Evolutionary conservation across 352 stramenopile species (phyloP), one percentile per base, ranked within the genome.

Genomic region (Phytophthora gonapodyides): DNA sequence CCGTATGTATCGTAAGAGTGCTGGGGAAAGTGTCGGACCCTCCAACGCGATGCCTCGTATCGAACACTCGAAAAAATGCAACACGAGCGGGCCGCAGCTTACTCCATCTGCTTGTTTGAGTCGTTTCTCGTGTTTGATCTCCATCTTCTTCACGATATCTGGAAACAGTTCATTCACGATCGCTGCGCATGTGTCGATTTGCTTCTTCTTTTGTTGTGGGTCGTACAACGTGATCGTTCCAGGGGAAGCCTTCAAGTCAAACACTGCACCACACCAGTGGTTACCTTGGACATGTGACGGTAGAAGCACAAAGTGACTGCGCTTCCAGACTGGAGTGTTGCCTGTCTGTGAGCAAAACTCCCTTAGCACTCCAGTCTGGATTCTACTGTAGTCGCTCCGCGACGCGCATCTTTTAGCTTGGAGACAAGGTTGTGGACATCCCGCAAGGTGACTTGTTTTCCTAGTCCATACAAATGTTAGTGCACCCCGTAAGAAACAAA

Each of bases 251-350:
- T 33, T 13, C 1, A 33, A 47, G 41, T 47, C 41, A n/a, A 47
- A 47, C 0, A 47, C 41, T 4, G 41, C 41, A 13, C 41, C 41
- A 13, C 41, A 47, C 41, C 41, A 47, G 41, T 47, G 41, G 33
- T 47, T 47, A 6, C 12, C 19, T 13, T 47, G 6, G 7, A 47
- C 5, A 27, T 47, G 8, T 16, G 33, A 10, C 2, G 41, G 41
- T 13, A 47, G 8, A 12, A 47, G 41, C 17, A 47, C 41, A 17
- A n/a, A 47, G 3, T 47, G 0, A 15, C n/a, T 47, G 17, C 9
- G 16, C 17, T 33, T n/a, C 10, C 33, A 0, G 8, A 47, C 33
- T n/a, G 41, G 41, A 27, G 21, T 27, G 21, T 27, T 27, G 21
- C 4, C 21, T 27, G 21, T 27, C 21, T 27, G 21, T 27, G 21